These are phyloP conservation scores for Neoboletus subvelutipes DNA, from an alignment of 768 basidiomycete genomes.

Conservation along the genomic window DNA sequence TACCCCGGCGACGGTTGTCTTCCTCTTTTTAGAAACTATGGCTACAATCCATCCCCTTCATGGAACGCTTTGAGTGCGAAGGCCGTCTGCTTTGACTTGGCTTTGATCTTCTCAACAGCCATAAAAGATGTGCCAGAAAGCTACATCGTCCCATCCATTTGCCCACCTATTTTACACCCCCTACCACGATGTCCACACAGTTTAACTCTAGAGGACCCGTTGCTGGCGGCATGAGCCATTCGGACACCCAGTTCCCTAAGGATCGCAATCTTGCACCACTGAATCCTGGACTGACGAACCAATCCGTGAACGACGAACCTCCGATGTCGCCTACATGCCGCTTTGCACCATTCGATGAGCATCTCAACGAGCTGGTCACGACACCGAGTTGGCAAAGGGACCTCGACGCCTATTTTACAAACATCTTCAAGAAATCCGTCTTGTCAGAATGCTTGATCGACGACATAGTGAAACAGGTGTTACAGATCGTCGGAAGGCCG, in stretches of 20 bases:
- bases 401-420: slow-evolving; percentile 16
- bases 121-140: slow-evolving; percentile 6
- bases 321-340: neutral
- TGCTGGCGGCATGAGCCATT: neutral
- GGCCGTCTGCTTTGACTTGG: slow-evolving; percentile 6
- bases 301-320: neutral
- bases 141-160: neutral
- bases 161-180: neutral
- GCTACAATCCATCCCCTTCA: neutral
- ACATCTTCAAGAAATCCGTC: slow-evolving; percentile 10
- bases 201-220: neutral
- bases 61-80: neutral
- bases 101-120: neutral
- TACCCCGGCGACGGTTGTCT: slow-evolving; percentile 45
- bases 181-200: slow-evolving; percentile 1
- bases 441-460: slow-evolving; percentile 9
- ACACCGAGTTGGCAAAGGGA: slow-evolving; percentile 13
- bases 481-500: slow-evolving; percentile 12
- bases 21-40: neutral
- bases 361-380: neutral
- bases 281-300: neutral
- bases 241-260: too few species aligned
- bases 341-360: slow-evolving; percentile 14
- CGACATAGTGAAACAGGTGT: slow-evolving; percentile 4
- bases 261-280: neutral